Percentiles rank a stretch among this genome's conserved stretches.
Evolutionary conservation across 331 rosid genomes (phyloP).

Genomic region (Quercus phellos): DNA sequence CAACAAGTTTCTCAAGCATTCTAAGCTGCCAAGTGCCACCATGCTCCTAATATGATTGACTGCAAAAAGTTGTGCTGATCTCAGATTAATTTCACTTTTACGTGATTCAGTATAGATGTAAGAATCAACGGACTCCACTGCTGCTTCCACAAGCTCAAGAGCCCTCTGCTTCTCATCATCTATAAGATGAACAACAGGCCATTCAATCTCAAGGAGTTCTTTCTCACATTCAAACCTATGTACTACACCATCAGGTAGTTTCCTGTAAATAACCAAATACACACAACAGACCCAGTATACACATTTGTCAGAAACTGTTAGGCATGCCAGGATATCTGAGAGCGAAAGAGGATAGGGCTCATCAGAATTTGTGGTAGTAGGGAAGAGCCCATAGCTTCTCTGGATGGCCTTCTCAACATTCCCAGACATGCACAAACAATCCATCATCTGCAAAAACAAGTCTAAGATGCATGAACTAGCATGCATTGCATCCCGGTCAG

Average conservation of each 20-base stretch:
- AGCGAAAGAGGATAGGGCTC: constrained; percentile 43
- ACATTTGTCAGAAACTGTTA: constrained; percentile 85
- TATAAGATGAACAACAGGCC: constrained; percentile 53
- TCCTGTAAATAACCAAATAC: constrained; percentile 91
- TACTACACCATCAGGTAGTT: constrained; percentile 71
- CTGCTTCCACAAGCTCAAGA: constrained; percentile 54
- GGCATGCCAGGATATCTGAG: constrained; percentile 64
- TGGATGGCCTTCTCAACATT: constrained; percentile 72
- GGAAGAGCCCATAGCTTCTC: constrained; percentile 48
- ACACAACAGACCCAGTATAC: constrained; percentile 87
- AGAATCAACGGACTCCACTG: constrained; percentile 48
- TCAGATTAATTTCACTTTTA: constrained; percentile 43
- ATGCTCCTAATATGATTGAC: constrained; percentile 71
- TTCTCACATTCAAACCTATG: constrained; percentile 84
- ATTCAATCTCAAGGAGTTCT: constrained; percentile 65
- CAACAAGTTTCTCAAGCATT: constrained; percentile 46
- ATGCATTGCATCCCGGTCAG: constrained; percentile 34
- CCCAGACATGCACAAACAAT: constrained; percentile 84
- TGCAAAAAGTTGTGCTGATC: constrained; percentile 65
- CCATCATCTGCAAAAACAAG: constrained; percentile 83
- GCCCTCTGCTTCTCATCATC: constrained; percentile 69
- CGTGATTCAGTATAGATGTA: constrained; percentile 44
- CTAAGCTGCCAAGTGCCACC: constrained; percentile 61
- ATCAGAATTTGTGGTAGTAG: constrained; percentile 34
- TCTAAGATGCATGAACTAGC: constrained; percentile 83